Conservation (phyloP, 192 early-diverging fungal species). For the Gigaspora rosea region DNA sequence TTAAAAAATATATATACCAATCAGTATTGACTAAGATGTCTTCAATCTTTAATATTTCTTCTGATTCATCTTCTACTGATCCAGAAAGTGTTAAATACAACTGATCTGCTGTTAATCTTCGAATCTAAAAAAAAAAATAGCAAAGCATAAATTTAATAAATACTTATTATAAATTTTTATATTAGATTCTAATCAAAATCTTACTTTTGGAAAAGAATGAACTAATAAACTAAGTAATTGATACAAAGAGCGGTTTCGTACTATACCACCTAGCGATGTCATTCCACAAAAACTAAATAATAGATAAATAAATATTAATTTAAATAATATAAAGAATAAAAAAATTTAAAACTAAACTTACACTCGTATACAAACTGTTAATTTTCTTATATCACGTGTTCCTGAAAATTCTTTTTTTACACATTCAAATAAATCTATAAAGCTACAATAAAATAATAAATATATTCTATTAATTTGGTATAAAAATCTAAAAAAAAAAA, state of each 20-base stretch:
- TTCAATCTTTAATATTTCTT: slow-evolving; percentile 48
- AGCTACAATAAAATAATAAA: slow-evolving; percentile 16
- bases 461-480: not conserved
- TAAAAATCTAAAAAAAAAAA: slow-evolving; percentile 18
- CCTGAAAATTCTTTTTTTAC: slow-evolving; percentile 53
- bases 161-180: not conserved
- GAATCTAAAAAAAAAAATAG: slow-evolving; percentile 46
- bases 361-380: slow-evolving; percentile 64
- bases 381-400: slow-evolving; percentile 63
- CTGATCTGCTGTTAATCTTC: slow-evolving; percentile 68
- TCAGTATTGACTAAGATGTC: slow-evolving; percentile 65
- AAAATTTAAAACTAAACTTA: slow-evolving; percentile 42
- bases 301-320: slow-evolving; percentile 8
- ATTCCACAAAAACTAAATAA: slow-evolving; percentile 54
- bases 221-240: slow-evolving; percentile 65
- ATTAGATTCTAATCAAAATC: not conserved
- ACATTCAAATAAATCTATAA: slow-evolving; percentile 44
- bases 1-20: slow-evolving; percentile 51
- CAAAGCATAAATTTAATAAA: not conserved
- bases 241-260: slow-evolving; percentile 55
- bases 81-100: slow-evolving; percentile 68
- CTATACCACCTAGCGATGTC: slow-evolving; percentile 39
- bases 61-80: slow-evolving; percentile 49
- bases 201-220: slow-evolving; percentile 76
- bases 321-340: too few relatives aligned